A percentile compares a stretch with the other conserved stretches of the same genome.
Conservation (phyloP, 805 yeast species). For the Ogataea haglerorum region DNA sequence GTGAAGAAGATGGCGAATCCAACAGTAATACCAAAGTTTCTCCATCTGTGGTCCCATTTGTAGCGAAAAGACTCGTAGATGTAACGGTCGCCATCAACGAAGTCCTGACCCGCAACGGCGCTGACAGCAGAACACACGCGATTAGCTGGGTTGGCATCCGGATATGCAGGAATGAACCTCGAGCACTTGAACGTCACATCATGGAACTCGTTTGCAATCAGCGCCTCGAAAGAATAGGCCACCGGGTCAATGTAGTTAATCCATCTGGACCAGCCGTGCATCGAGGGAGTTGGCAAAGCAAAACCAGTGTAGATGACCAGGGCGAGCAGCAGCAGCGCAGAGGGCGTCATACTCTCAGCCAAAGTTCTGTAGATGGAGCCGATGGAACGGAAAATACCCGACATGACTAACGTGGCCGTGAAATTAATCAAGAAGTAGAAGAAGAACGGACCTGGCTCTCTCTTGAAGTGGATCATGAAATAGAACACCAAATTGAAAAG, state of each 20-base stretch:
- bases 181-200: conserved; percentile 46
- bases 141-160: conserved; percentile 15
- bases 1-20: conserved; percentile 57
- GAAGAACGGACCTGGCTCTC: conserved; percentile 51
- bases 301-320: conserved; percentile 53
- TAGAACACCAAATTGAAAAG: conserved; percentile 47
- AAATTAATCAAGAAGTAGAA: conserved; percentile 44
- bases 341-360: conserved; percentile 55
- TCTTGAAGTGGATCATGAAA: conserved; percentile 49
- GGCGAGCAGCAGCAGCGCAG: conserved; percentile 46
- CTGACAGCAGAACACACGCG: conserved; percentile 46
- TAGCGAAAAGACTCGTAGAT: conserved; percentile 48
- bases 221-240: conserved; percentile 53
- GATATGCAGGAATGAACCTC: conserved; percentile 43
- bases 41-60: conserved; percentile 62
- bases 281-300: conserved; percentile 49
- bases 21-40: conserved; percentile 69
- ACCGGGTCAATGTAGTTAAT: conserved; percentile 55
- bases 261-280: conserved; percentile 64
- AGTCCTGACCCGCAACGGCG: conserved; percentile 48
- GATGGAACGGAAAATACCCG: conserved; percentile 48
- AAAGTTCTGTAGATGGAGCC: conserved; percentile 47
- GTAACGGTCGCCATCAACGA: conserved; percentile 61
- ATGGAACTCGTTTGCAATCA: conserved; percentile 56
- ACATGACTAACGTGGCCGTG: conserved; percentile 46